Evolutionary conservation across 2,329 filamentous ascomycete species (phyloP), one percentile per base, ranked within the genome.

Genomic region (Epichloe glyceriae): DNA sequence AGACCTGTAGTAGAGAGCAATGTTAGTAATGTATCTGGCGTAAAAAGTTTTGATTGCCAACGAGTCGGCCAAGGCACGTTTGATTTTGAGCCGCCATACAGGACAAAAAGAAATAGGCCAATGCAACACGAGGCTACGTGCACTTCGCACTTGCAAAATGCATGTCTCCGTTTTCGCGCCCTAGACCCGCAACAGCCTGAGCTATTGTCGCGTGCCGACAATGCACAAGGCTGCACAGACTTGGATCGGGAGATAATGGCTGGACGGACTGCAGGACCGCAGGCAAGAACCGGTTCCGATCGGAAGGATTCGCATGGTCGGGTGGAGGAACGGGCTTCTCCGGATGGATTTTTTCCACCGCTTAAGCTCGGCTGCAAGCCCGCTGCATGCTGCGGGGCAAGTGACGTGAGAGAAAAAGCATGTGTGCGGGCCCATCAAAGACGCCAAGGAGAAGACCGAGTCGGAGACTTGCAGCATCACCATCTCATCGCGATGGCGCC

Each of bases 1-100:
- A 98, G 70, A 97, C 91, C 93, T 98, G 61, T 48, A 2, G 30
- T n/a, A 35, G 20, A 14, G 19, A 12, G 26, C 26, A 8, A 46
- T 40, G 48, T 50, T 26, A 50, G 48, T 37, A 30, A 30, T 30
- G 8, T 1, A 30, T 30, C 26, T 30, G 26, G 26, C 35, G 35
- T 38, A n/a, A 1, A 37, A 1, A 2, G 6, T 15, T 3, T 37
- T 37, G 35, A 14, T 14, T 6, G 35, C 35, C 12, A n/a, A 37
- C 11, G 15, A 37, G 2, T 37, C 14, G 14, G 35, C 35, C 35
- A 2, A 30, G 26, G 8, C 26, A 30, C 26, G 26, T 4, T 30
- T 30, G 26, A 2, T 1, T 30, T 30, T 30, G 0, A 30, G 26
- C 26, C 26, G 26, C 26, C 26, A 1, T 8, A 10, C 26, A 30